phyloP scores from a whole-genome alignment of 148 eudicot genomes.

The Persicaria tinctoria region DNA sequence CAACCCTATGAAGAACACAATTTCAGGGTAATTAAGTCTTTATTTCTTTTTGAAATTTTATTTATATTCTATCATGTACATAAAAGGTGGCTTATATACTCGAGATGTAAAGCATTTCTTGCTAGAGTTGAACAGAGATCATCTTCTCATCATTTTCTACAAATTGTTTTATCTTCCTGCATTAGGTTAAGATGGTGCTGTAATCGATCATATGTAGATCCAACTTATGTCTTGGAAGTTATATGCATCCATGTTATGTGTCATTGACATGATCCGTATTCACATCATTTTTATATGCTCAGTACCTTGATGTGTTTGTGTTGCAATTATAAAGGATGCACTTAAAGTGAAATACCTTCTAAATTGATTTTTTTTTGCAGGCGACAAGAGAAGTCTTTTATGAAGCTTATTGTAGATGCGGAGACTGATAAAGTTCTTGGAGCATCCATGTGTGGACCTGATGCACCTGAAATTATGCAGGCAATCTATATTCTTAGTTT shows the following conservation, averaged over 20 bases:
- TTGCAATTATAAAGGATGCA: not conserved
- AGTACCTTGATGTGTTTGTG: constrained; percentile 5
- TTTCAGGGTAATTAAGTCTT: constrained; percentile 57
- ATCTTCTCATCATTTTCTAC: no score
- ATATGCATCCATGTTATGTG: not conserved
- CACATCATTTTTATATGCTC: not conserved
- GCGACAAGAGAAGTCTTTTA: constrained; percentile 79
- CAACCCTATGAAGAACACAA: constrained; percentile 91
- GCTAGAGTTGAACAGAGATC: no score
- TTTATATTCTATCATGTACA: not conserved
- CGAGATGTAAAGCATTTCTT: not conserved
- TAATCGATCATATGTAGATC: no score
- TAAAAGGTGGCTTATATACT: not conserved
- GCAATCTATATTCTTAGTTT: constrained; percentile 20
- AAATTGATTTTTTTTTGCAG: constrained; percentile 18
- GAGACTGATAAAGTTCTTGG: constrained; percentile 95
- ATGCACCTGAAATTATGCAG: constrained; percentile 98
- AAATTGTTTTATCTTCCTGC: no score
- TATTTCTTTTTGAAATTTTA: not conserved
- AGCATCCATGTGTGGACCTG: constrained; percentile 99
- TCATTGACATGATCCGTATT: not conserved
- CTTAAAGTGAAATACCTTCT: not conserved
- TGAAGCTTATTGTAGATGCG: constrained; percentile 93
- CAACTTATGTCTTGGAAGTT: not conserved
- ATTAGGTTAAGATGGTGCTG: no score